These are phyloP conservation scores for Curvularia hawaiiensis DNA, from an alignment of 2,329 filamentous ascomycete species.

Conservation along the genomic window DNA sequence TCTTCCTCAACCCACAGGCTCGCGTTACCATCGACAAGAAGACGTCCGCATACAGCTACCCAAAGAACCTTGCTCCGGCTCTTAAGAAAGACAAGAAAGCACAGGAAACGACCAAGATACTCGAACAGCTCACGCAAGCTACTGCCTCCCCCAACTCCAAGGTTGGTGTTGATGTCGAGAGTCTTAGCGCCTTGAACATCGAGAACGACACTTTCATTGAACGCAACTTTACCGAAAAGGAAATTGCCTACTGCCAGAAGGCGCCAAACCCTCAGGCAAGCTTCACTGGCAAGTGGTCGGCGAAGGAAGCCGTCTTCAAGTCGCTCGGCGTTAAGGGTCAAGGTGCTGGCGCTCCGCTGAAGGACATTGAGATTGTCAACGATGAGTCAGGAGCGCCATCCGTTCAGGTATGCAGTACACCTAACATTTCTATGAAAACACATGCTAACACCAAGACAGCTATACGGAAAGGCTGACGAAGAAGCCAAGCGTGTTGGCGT, in stretches of 20 bases:
- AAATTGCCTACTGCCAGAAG: conserved; percentile 85
- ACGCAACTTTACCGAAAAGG: conserved; percentile 87
- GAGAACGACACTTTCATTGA: conserved; percentile 92
- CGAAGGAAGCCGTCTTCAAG: conserved; percentile 99
- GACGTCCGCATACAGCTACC: conserved; percentile 76
- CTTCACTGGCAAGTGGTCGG: conserved; percentile 94
- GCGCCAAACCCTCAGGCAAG: conserved; percentile 82
- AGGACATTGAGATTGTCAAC: conserved; percentile 90
- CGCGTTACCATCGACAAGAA: conserved; percentile 88
- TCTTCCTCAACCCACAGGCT: conserved; percentile 93
- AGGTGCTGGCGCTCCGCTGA: conserved; percentile 86
- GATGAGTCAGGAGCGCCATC: conserved; percentile 81
- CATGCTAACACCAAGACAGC: conserved; percentile 56
- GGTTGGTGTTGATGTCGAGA: conserved; percentile 93
- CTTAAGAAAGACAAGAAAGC: conserved; percentile 65
- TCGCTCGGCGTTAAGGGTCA: conserved; percentile 84
- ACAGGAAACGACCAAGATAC: conserved; percentile 73
- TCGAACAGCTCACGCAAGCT: conserved; percentile 76
- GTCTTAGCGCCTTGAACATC: conserved; percentile 84
- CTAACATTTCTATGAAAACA: background rate
- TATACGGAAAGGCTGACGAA: conserved; percentile 81
- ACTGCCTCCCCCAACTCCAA: conserved; percentile 67
- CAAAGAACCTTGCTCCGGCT: conserved; percentile 56
- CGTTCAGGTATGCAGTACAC: conserved; percentile 72
- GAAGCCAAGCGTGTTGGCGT: conserved; percentile 87